These are phyloP conservation scores for Cladosporium velox DNA, from an alignment of 2,329 filamentous ascomycete species.

Conservation along the genomic window DNA sequence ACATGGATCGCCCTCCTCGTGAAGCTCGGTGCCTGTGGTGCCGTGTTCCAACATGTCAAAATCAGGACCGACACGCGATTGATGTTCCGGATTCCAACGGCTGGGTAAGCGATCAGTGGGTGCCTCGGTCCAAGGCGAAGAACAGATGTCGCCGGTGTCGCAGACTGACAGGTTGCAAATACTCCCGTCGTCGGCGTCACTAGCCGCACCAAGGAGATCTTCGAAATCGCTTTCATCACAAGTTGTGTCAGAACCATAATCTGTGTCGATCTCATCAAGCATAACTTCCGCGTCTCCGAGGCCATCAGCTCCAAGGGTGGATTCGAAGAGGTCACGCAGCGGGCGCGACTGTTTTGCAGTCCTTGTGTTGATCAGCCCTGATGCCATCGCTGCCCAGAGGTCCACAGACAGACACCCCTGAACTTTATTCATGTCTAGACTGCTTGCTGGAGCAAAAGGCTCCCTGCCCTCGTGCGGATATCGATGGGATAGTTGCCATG, in stretches of 20 bases:
- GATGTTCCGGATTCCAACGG: not conserved
- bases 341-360: not conserved
- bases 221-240: not conserved
- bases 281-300: not conserved
- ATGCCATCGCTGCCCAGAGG: slow-evolving; percentile 24
- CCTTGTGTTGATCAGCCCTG: slow-evolving; percentile 13
- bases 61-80: not conserved
- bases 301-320: not conserved
- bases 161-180: not conserved
- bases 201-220: not conserved
- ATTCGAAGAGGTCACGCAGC: not conserved
- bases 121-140: not conserved
- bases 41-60: slow-evolving; percentile 1
- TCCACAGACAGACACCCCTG: slow-evolving; percentile 20
- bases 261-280: not conserved
- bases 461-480: not conserved
- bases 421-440: not conserved
- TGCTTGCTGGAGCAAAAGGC: not conserved
- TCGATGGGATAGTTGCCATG: slow-evolving; percentile 6
- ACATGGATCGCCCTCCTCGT: not conserved
- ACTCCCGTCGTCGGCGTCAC: not conserved
- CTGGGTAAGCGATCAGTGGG: not conserved
- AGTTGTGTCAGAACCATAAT: not conserved
- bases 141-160: not conserved
- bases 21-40: not conserved